Conservation (phyloP, 2,329 filamentous ascomycete species). For the Teratosphaeria zuluensis region DNA sequence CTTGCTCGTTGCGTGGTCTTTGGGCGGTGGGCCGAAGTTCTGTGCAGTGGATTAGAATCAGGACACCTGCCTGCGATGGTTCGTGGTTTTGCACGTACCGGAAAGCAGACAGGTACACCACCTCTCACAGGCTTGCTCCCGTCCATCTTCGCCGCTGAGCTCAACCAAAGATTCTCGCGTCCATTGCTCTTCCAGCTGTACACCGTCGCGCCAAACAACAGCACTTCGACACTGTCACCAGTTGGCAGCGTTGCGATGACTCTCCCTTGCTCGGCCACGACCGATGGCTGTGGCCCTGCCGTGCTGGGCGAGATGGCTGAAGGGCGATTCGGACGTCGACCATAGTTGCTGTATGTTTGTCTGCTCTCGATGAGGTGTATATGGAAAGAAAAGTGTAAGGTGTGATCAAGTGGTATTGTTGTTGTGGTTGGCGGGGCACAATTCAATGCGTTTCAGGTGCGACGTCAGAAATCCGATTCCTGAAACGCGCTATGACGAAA, state of each 20-base stretch:
- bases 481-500: neutral
- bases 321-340: constrained; percentile 80
- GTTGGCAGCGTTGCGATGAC: constrained; percentile 75
- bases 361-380: neutral
- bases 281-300: constrained; percentile 58
- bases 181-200: constrained; percentile 81
- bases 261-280: constrained; percentile 60
- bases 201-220: constrained; percentile 88
- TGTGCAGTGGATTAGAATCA: constrained; percentile 25
- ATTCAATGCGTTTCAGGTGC: neutral
- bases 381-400: neutral
- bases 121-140: constrained; percentile 84
- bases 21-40: constrained; percentile 75
- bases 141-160: constrained; percentile 57
- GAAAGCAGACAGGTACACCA: constrained; percentile 87
- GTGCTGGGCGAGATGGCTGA: constrained; percentile 62
- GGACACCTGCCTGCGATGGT: neutral
- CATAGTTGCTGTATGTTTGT: neutral
- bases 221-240: constrained; percentile 74
- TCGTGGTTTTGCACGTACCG: constrained; percentile 46
- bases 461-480: neutral
- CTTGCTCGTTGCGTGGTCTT: constrained; percentile 64
- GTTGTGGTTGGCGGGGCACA: neutral
- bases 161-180: constrained; percentile 30
- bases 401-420: neutral